phyloP scores from a whole-genome alignment of 495 filamentous ascomycete genomes.

The Penicillium samsonianum region DNA sequence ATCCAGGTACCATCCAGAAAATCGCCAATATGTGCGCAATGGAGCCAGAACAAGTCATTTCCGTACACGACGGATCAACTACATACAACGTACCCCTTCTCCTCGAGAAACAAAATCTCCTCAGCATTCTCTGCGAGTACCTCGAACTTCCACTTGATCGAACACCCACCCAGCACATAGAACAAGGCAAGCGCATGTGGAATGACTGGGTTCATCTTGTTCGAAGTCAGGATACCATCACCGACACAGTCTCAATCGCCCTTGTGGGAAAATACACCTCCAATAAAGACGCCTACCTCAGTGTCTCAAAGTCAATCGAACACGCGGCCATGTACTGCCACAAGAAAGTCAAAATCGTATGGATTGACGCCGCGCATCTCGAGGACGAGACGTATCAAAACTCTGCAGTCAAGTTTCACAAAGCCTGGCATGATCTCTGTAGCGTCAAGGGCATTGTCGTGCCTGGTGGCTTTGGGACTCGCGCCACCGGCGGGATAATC shows the following conservation, averaged over 20 bases:
- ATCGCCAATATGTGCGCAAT: conserved; percentile 82
- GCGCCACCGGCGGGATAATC: conserved; percentile 85
- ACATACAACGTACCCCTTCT: conserved; percentile 88
- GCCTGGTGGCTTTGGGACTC: conserved; percentile 73
- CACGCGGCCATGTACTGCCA: conserved; percentile 83
- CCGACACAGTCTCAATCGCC: conserved; percentile 71
- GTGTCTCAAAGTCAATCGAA: conserved; percentile 79
- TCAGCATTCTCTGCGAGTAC: conserved; percentile 49
- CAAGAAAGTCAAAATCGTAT: conserved; percentile 73
- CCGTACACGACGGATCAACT: conserved; percentile 75
- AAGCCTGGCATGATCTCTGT: conserved; percentile 77
- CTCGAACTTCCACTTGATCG: not conserved
- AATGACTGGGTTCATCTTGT: conserved; percentile 69
- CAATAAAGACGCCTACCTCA: conserved; percentile 77
- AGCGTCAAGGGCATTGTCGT: conserved; percentile 59
- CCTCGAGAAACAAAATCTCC: conserved; percentile 72
- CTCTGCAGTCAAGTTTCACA: conserved; percentile 74
- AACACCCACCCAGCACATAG: conserved; percentile 41
- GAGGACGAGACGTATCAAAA: conserved; percentile 57
- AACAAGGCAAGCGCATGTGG: conserved; percentile 66
- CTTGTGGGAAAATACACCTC: conserved; percentile 87
- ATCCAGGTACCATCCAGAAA: conserved; percentile 70
- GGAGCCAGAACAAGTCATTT: conserved; percentile 72
- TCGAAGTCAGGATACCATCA: conserved; percentile 54
- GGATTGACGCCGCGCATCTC: conserved; percentile 77